Evolutionary conservation across 2,329 filamentous ascomycete species (phyloP), one percentile per base, ranked within the genome.

Genomic region (Orbilia javanica): DNA sequence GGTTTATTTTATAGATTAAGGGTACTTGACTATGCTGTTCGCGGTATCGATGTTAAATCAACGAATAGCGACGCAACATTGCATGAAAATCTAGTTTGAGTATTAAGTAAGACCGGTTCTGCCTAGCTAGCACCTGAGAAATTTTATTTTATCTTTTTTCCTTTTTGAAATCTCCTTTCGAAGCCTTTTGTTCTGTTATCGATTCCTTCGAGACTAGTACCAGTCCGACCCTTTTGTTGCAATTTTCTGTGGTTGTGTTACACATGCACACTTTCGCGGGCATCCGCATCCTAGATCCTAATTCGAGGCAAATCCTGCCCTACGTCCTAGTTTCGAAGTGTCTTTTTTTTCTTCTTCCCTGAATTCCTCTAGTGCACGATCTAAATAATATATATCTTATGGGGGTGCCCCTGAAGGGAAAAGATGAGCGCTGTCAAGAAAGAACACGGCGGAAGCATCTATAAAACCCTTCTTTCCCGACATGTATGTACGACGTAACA

Each of bases 401-500:
- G 10, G 5, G 18, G 42, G 15, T 48, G 22, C 20, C 48, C 22
- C 11, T 50, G 6, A 29, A 48, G 10, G 31, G 31, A 44, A 48
- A 29, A 3, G n/a, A 57, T 46, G 52, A 34, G 46, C 8, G 34
- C 65, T 36, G 52, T 27, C 6, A 29, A 60, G 53, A 36, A 46
- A 63, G 39, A 55, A 63, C 46, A 63, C 39, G 31, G 27, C 29
- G 46, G 55, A 34, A 34, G 53, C 22, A 46, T 11, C 10, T 52
- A 22, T 39, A 13, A 15, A 60, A 3, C 6, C 1, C 18, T 22
- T 31, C 52, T n/a, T 36, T 31, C 7, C 27, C 4, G 4, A n/a
- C 39, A n/a, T 13, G 22, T 11, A 5, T 42, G 68, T 71, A 42
- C 57, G 25, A 71, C 57, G 57, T 65, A 55, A 31, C 29, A 72